These are phyloP conservation scores for Papiliotrema terrestris DNA, from an alignment of 1,284 basidiomycete genomes.

Conservation along the genomic window DNA sequence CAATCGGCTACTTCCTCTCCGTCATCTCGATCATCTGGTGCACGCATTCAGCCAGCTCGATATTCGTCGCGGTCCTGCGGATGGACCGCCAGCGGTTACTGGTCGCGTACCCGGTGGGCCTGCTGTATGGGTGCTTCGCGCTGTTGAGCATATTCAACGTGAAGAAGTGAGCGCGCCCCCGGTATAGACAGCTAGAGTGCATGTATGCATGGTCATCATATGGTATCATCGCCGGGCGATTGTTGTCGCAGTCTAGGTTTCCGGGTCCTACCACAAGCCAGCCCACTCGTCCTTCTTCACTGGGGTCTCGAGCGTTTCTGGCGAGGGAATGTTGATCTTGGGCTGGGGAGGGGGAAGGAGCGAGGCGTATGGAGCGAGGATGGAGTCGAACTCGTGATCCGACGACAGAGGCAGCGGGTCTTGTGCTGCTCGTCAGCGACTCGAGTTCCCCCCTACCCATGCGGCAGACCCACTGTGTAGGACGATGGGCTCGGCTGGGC, in stretches of 20 bases:
- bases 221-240: too few relatives aligned
- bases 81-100: slow-evolving; percentile 91
- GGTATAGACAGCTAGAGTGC: neutral
- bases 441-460: neutral
- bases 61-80: slow-evolving; percentile 86
- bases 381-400: slow-evolving; percentile 43
- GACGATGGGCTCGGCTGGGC: slow-evolving; percentile 54
- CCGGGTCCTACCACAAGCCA: slow-evolving; percentile 30
- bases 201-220: slow-evolving; percentile 4
- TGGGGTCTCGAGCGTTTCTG: slow-evolving; percentile 17
- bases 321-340: slow-evolving; percentile 22
- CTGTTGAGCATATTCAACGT: slow-evolving; percentile 61
- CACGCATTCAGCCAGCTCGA: slow-evolving; percentile 88
- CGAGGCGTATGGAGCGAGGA: slow-evolving; percentile 43
- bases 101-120: slow-evolving; percentile 87
- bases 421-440: neutral
- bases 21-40: slow-evolving; percentile 85
- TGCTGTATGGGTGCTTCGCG: slow-evolving; percentile 89
- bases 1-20: slow-evolving; percentile 78
- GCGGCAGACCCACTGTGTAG: slow-evolving; percentile 48
- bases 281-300: slow-evolving; percentile 42
- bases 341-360: slow-evolving; percentile 36
- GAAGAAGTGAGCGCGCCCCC: slow-evolving; percentile 23
- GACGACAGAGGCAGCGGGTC: slow-evolving; percentile 24
- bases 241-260: neutral